Conservation (phyloP, 2,329 filamentous ascomycete species). For the Verticillium longisporum region DNA sequence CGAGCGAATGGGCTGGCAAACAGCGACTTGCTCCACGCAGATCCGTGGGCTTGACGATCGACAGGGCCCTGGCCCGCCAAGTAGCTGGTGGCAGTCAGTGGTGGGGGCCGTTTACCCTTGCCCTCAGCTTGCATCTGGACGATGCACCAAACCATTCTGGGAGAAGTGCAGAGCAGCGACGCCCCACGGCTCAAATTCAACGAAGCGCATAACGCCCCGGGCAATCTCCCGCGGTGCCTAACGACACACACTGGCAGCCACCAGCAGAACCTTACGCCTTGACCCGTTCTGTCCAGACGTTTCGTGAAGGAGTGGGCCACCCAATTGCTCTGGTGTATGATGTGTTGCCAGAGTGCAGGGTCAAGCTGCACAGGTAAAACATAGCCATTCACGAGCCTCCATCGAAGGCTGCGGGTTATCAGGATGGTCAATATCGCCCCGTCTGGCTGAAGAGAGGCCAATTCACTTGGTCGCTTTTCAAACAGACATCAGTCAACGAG, state of each 20-base stretch:
- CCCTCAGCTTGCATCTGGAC: neutral
- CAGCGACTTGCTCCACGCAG: neutral
- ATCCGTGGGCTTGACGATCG: constrained; percentile 1
- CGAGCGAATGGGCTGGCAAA: neutral
- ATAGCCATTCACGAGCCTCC: neutral
- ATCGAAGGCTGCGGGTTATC: too few relatives aligned
- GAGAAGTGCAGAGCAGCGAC: neutral
- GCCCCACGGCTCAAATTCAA: neutral
- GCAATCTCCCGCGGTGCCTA: neutral
- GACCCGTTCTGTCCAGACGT: neutral
- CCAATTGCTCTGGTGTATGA: neutral
- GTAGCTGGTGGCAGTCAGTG: neutral
- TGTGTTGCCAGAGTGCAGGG: neutral
- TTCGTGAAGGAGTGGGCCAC: neutral
- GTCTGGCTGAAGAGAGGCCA: neutral
- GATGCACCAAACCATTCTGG: neutral
- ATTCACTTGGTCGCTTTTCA: neutral
- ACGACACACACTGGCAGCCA: neutral
- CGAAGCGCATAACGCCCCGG: neutral
- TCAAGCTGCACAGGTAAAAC: constrained; percentile 2
- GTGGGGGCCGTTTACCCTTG: neutral
- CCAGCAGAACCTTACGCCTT: neutral
- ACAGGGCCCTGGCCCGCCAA: constrained; percentile 1
- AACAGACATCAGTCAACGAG: neutral
- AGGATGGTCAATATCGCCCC: too few relatives aligned